Percentiles rank a stretch among this genome's conserved stretches.
Conservation (phyloP, 139 green algal species). For the Dunaliella sp. region DNA sequence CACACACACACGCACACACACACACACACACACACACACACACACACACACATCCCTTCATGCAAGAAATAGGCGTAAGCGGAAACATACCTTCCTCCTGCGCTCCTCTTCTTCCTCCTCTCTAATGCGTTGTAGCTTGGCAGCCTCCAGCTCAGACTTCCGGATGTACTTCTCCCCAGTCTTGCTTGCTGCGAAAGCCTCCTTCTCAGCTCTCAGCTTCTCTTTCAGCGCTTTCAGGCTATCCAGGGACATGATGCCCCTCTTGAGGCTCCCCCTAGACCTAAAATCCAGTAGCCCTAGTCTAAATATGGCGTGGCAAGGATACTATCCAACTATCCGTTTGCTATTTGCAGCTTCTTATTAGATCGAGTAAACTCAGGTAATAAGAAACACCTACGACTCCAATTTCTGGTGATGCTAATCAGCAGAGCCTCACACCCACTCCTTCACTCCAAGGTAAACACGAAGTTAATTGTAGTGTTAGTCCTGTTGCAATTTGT, state of each 20-base stretch:
- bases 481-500: too few species aligned
- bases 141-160: slow-evolving; percentile 53
- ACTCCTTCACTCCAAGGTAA: too few species aligned
- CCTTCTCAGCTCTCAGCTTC: slow-evolving; percentile 51
- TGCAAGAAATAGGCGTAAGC: neutral
- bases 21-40: neutral
- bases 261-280: neutral
- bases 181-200: slow-evolving; percentile 33
- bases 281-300: too few species aligned
- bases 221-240: slow-evolving; percentile 53
- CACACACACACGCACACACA: neutral
- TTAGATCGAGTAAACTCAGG: too few species aligned
- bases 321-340: too few species aligned
- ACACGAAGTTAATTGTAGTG: too few species aligned
- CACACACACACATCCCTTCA: neutral
- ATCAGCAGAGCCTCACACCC: too few species aligned
- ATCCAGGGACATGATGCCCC: slow-evolving; percentile 22
- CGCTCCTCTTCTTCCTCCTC: slow-evolving; percentile 55
- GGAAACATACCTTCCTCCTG: slow-evolving; percentile 1
- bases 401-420: too few species aligned
- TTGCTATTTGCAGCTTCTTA: too few species aligned
- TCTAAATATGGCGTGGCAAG: too few species aligned
- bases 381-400: too few species aligned
- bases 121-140: slow-evolving; percentile 47
- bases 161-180: slow-evolving; percentile 42